These are phyloP conservation scores for Colletotrichum sp. DNA, from an alignment of 2,329 filamentous ascomycete species.

Conservation along the genomic window DNA sequence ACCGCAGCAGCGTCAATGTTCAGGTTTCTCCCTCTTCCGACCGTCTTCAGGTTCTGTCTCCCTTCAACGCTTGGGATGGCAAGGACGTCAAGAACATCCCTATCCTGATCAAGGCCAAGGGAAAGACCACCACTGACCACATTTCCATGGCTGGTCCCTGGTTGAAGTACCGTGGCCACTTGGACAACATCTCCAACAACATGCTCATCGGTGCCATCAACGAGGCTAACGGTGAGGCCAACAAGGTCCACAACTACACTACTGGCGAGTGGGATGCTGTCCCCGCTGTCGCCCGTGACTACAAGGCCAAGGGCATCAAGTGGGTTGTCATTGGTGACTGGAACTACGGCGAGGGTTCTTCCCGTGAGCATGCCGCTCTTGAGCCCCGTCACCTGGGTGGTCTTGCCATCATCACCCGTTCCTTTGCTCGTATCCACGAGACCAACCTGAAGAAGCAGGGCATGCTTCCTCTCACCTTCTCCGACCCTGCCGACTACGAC, in stretches of 20 bases:
- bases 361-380: conserved; percentile 96
- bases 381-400: conserved; percentile 97
- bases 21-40: conserved; percentile 88
- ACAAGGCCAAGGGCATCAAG: conserved; percentile 95
- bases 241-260: conserved; percentile 93
- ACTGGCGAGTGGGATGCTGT: conserved; percentile 87
- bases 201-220: conserved; percentile 99
- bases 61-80: conserved; percentile 89
- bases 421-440: conserved; percentile 99
- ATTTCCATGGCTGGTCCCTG: conserved; percentile 97
- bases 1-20: conserved; percentile 76
- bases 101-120: conserved; percentile 94
- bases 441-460: conserved; percentile 99
- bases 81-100: conserved; percentile 86
- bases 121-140: conserved; percentile 97
- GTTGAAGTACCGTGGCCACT: conserved; percentile 98
- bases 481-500: conserved; percentile 95
- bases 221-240: conserved; percentile 93
- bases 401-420: conserved; percentile 93
- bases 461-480: conserved; percentile 98
- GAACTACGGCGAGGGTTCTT: conserved; percentile 99
- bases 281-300: conserved; percentile 92
- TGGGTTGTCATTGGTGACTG: conserved; percentile 99
- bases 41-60: conserved; percentile 89
- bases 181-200: conserved; percentile 99